Base-by-base conservation (phyloP, 371 early-diverging fungal genomes). In the Mucor sp. region DNA sequence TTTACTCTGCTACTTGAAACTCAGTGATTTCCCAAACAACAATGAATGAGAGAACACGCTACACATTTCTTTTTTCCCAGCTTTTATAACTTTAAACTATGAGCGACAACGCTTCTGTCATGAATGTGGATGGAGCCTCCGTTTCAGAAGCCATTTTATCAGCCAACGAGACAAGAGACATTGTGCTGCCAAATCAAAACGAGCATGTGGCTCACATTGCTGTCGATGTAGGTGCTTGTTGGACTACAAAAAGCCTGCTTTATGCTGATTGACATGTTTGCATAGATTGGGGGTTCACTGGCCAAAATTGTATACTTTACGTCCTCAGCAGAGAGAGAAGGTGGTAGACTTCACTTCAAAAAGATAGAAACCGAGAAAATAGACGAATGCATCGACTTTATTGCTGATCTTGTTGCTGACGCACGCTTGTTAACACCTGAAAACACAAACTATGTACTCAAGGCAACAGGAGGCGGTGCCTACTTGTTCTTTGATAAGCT, bases 331-430 rank as follows among this genome's bases (percentile, higher is more conserved):
- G 76, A 75, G 55, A 73, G 79, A 25, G 81, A 85, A 44, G 97
- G 97, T 27, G 97, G 98, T 2, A 86, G 97, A 12, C 76, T 98
- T 66, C 94, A 96, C 78, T 98, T 98, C 72, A 89, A 87, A 70
- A 95, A 93, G 74, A 96, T 97, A 70, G 96, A 97, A 74, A 98
- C 98, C 0, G 95, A 94, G 71, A 86, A 91, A 62, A 91, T 97
- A 39, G 93, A 95, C 30, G 86, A 92, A 59, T 96, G 95, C 75
- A 87, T 97, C 11, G 90, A 88, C 48, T 98, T 95, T 75, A 86
- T 98, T 66, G 78, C 82, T 53, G 79, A 78, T 7, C 78, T 96
- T 37, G 70, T 95, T 47, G 81, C 86, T n/a, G 86, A 85, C 58
- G 82, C 80, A 69, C 76, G 68, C 66, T 73, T 66, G 59, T 62